A percentile compares a stretch with the other conserved stretches of the same genome.
These are phyloP conservation scores for Podospora australis DNA, from an alignment of 495 filamentous ascomycete species.

Conservation along the genomic window DNA sequence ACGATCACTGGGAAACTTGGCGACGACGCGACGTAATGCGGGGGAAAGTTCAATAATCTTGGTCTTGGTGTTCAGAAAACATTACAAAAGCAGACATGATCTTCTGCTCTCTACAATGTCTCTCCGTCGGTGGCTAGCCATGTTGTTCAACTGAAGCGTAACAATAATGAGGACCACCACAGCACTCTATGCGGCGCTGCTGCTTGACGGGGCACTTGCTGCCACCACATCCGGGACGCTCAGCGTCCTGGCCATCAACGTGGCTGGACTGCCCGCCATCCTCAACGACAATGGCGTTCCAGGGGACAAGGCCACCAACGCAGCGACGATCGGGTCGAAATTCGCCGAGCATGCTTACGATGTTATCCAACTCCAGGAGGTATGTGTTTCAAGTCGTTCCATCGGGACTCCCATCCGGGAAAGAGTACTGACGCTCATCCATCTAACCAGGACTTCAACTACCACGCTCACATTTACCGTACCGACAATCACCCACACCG, in stretches of 20 bases:
- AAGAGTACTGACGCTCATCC: neutral
- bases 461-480: slow-evolving; percentile 52
- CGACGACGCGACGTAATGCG: too few species aligned
- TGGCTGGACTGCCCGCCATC: slow-evolving; percentile 52
- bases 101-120: too few species aligned
- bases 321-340: slow-evolving; percentile 40
- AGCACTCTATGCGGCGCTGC: neutral
- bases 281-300: slow-evolving; percentile 47
- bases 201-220: neutral
- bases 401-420: neutral
- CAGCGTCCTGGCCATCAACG: slow-evolving; percentile 51
- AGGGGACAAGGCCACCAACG: slow-evolving; percentile 48
- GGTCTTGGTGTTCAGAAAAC: too few species aligned
- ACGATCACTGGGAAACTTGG: too few species aligned
- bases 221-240: slow-evolving; percentile 33
- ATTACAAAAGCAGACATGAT: too few species aligned
- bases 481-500: slow-evolving; percentile 51
- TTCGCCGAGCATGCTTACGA: slow-evolving; percentile 49
- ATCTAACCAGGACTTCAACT: slow-evolving; percentile 56
- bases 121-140: too few species aligned
- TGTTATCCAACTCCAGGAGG: slow-evolving; percentile 58
- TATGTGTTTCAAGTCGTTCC: slow-evolving; percentile 8
- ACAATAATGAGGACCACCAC: too few species aligned
- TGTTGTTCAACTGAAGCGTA: too few species aligned
- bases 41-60: too few species aligned